Evolutionary conservation across 257 asterid species (phyloP).

Genomic region (Gynochthodes officinalis): DNA sequence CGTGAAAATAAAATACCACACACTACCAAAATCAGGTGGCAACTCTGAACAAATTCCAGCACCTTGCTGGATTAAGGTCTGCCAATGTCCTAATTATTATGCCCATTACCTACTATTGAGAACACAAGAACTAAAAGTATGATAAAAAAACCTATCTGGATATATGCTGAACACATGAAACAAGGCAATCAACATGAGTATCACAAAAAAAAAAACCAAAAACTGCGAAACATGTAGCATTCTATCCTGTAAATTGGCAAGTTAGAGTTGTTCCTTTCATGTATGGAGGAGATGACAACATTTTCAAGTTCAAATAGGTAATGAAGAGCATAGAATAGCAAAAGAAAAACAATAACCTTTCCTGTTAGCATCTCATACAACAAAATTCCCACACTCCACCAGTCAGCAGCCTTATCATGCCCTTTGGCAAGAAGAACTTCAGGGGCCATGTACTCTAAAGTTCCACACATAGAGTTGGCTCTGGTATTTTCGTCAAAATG

Average conservation of each 20-base stretch:
- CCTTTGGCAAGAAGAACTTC: conserved; percentile 74
- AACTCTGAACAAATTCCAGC: background rate
- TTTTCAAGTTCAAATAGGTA: background rate
- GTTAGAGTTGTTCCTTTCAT: too few species aligned
- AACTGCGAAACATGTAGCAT: background rate
- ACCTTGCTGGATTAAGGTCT: background rate
- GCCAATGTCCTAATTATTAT: background rate
- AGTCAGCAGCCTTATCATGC: conserved; percentile 81
- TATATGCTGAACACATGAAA: background rate
- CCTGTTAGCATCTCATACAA: conserved; percentile 79
- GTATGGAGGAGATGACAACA: conserved; percentile 3
- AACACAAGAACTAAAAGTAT: background rate
- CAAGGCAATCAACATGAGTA: background rate
- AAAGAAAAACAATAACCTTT: conserved; percentile 38
- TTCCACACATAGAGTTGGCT: conserved; percentile 83
- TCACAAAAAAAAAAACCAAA: background rate
- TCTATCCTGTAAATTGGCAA: background rate
- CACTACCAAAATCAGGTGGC: background rate
- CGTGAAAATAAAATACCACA: background rate
- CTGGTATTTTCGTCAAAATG: conserved; percentile 55
- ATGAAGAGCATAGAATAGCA: background rate
- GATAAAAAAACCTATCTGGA: background rate
- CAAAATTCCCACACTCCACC: conserved; percentile 88
- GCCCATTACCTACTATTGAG: background rate
- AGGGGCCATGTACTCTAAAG: conserved; percentile 83